These are phyloP conservation scores for Colletotrichum phormii DNA, from an alignment of 2,329 filamentous ascomycete species.

Conservation along the genomic window DNA sequence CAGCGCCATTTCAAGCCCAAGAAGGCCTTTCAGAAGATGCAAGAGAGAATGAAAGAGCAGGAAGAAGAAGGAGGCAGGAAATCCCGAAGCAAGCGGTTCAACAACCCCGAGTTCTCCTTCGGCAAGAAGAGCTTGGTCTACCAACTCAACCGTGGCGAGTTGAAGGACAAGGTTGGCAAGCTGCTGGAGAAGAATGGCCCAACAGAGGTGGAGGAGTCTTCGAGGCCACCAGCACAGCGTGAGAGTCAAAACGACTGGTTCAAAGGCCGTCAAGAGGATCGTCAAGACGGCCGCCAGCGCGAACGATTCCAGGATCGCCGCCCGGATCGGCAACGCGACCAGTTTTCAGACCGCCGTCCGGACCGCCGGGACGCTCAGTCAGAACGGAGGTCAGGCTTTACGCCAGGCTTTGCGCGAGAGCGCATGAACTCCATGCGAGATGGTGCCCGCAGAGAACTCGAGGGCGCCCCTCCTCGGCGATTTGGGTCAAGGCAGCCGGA, in stretches of 20 bases:
- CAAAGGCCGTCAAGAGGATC: not conserved
- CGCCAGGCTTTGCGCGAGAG: not conserved
- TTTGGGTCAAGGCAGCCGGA: not conserved
- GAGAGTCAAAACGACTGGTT: not conserved
- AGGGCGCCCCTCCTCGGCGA: not conserved
- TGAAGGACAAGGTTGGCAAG: constrained; percentile 46
- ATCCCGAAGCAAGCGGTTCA: constrained; percentile 63
- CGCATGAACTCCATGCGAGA: constrained; percentile 16
- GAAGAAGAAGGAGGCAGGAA: constrained; percentile 50
- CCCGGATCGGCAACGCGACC: not conserved
- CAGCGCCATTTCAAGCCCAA: constrained; percentile 56
- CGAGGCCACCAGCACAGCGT: not conserved
- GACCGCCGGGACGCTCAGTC: not conserved
- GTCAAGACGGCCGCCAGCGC: not conserved
- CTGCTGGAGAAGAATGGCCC: constrained; percentile 30
- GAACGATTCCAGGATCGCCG: not conserved
- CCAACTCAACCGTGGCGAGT: constrained; percentile 59
- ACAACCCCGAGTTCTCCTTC: constrained; percentile 60
- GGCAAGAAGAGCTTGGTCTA: constrained; percentile 69
- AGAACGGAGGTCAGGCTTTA: not conserved
- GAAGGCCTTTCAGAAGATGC: constrained; percentile 62
- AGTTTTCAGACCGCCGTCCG: not conserved
- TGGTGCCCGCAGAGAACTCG: constrained; percentile 11
- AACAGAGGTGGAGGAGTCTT: not conserved
- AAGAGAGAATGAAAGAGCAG: constrained; percentile 47